phyloP scores from a whole-genome alignment of 2,329 filamentous ascomycete species.

The Colletotrichum tamarilloi region DNA sequence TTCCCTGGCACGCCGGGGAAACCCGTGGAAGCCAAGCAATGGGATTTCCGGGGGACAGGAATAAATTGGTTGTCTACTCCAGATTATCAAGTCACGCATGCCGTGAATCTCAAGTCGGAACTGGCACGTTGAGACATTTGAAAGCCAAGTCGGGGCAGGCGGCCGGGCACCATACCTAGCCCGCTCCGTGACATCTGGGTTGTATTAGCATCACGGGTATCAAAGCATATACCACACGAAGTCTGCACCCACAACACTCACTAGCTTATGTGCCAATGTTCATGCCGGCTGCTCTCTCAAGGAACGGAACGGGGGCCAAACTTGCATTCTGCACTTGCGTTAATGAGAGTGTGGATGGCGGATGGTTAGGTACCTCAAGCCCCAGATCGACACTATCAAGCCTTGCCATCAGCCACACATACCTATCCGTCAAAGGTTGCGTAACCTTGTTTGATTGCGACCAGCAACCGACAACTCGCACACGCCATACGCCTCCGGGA shows the following conservation, averaged over 20 bases:
- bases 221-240: background rate
- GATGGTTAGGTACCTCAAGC: background rate
- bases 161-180: background rate
- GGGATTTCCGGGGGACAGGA: background rate
- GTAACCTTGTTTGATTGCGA: background rate
- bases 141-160: background rate
- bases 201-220: background rate
- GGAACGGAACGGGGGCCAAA: background rate
- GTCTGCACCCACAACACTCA: background rate
- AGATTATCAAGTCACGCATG: background rate
- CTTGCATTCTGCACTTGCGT: background rate
- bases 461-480: background rate
- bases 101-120: background rate
- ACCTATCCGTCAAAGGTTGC: background rate
- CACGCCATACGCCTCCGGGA: background rate
- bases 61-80: background rate
- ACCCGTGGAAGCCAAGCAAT: background rate
- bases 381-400: background rate
- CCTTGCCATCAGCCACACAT: constrained; percentile 4
- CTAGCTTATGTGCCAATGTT: background rate
- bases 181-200: background rate
- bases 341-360: background rate
- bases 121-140: background rate
- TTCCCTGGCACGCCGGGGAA: background rate
- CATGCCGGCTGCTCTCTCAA: background rate